These are phyloP conservation scores for Fusarium guadeloupense DNA, from an alignment of 2,329 filamentous ascomycete species.

Conservation along the genomic window DNA sequence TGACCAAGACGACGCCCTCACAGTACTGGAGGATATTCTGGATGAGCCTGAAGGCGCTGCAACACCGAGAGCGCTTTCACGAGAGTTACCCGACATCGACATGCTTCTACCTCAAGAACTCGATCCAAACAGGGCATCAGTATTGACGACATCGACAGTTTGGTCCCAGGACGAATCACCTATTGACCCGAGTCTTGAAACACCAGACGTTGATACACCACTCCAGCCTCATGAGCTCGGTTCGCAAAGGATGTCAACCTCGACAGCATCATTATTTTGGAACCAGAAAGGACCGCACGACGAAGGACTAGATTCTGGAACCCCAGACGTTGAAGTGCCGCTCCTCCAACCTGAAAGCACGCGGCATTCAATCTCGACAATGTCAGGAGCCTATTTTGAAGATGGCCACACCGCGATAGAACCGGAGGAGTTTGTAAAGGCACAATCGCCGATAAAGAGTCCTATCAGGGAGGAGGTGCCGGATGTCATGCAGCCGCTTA, in stretches of 20 bases:
- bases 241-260: slow-evolving; percentile 6
- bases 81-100: slow-evolving; percentile 18
- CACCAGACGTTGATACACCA: slow-evolving; percentile 19
- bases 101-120: slow-evolving; percentile 7
- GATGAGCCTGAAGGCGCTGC: slow-evolving; percentile 5
- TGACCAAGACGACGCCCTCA: slow-evolving; percentile 22
- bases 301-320: slow-evolving; percentile 3
- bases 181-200: slow-evolving; percentile 1
- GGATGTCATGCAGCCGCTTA: slow-evolving; percentile 10
- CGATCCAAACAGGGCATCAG: slow-evolving; percentile 12
- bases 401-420: neutral
- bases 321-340: slow-evolving; percentile 9
- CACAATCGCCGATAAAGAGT: slow-evolving; percentile 4
- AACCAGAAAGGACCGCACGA: neutral
- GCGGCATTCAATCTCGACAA: slow-evolving; percentile 26
- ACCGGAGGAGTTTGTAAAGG: slow-evolving; percentile 19
- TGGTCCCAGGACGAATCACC: slow-evolving; percentile 16
- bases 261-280: slow-evolving; percentile 18
- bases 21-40: slow-evolving; percentile 18
- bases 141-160: slow-evolving; percentile 25
- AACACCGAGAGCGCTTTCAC: slow-evolving; percentile 23
- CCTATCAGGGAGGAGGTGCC: slow-evolving; percentile 14
- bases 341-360: slow-evolving; percentile 15
- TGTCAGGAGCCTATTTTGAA: slow-evolving; percentile 23
- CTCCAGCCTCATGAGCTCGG: slow-evolving; percentile 18